These are phyloP conservation scores for Penicillium fimorum DNA, from an alignment of 495 filamentous ascomycete species.

Conservation along the genomic window DNA sequence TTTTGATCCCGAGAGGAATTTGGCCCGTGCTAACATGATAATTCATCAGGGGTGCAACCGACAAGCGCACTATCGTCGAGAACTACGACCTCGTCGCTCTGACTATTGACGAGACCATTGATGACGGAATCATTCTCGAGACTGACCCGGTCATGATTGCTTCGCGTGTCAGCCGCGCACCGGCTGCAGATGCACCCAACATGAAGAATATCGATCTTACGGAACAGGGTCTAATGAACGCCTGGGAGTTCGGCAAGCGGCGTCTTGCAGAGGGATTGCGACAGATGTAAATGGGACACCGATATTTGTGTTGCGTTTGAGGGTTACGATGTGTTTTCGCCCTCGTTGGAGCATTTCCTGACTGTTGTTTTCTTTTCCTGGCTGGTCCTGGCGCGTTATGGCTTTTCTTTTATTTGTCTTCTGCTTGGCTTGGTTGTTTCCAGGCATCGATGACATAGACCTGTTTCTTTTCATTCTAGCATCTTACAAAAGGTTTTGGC, in stretches of 20 bases:
- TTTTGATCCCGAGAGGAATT: slow-evolving; percentile 7
- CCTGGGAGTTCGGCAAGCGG: slow-evolving; percentile 91
- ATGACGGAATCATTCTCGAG: slow-evolving; percentile 95
- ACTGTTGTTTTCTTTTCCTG: slow-evolving; percentile 31
- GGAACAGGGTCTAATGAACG: slow-evolving; percentile 92
- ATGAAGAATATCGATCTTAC: slow-evolving; percentile 92
- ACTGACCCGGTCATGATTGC: slow-evolving; percentile 92
- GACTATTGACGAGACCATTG: slow-evolving; percentile 92
- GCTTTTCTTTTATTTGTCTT: slow-evolving; percentile 25
- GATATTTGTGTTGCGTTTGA: slow-evolving; percentile 6
- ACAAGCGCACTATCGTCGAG: slow-evolving; percentile 96
- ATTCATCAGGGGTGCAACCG: slow-evolving; percentile 72
- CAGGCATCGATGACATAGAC: slow-evolving; percentile 29
- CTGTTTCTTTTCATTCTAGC: slow-evolving; percentile 19
- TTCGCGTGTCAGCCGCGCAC: slow-evolving; percentile 84
- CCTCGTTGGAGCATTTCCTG: slow-evolving; percentile 26
- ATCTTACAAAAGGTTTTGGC: slow-evolving; percentile 10
- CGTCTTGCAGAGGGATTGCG: slow-evolving; percentile 90
- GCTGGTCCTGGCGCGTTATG: slow-evolving; percentile 46
- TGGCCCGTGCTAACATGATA: background rate
- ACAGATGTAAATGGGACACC: slow-evolving; percentile 51
- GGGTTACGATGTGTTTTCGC: slow-evolving; percentile 14
- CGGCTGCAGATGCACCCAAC: slow-evolving; percentile 82
- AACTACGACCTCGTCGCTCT: slow-evolving; percentile 94
- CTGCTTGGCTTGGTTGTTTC: slow-evolving; percentile 16